These are phyloP conservation scores for Botryotinia convoluta DNA, from an alignment of 2,329 filamentous ascomycete genomes.

Conservation along the genomic window DNA sequence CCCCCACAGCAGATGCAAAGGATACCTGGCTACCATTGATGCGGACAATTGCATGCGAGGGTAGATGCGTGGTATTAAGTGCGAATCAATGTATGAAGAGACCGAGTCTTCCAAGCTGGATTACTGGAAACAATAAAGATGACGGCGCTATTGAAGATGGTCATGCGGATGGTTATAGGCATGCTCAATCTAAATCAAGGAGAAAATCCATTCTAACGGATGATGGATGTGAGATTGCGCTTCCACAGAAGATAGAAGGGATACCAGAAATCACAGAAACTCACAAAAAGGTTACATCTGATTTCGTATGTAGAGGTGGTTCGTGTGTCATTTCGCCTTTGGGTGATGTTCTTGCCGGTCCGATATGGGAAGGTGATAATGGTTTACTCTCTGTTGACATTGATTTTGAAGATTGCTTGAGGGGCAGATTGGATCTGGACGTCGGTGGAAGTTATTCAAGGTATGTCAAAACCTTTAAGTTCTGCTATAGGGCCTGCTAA, in stretches of 20 bases:
- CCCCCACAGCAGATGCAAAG: constrained; percentile 81
- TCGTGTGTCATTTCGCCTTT: constrained; percentile 78
- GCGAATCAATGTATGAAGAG: constrained; percentile 76
- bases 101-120: constrained; percentile 57
- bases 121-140: constrained; percentile 39
- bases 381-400: constrained; percentile 69
- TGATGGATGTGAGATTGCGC: constrained; percentile 55
- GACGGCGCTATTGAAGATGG: constrained; percentile 15
- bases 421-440: constrained; percentile 79
- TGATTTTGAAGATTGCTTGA: constrained; percentile 83
- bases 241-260: constrained; percentile 31
- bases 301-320: constrained; percentile 64
- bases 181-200: constrained; percentile 11
- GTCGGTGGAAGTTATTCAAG: constrained; percentile 82
- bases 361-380: constrained; percentile 75
- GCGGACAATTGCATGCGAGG: constrained; percentile 77
- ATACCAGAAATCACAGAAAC: constrained; percentile 1
- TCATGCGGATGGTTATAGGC: constrained; percentile 5
- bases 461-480: constrained; percentile 43
- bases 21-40: constrained; percentile 82
- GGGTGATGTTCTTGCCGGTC: constrained; percentile 76
- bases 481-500: constrained; percentile 21
- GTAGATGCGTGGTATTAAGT: constrained; percentile 79
- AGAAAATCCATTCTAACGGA: constrained; percentile 37
- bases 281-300: constrained; percentile 25